Evolutionary conservation across 257 asterid species (phyloP).

Genomic region (Nicotiana tabacum): DNA sequence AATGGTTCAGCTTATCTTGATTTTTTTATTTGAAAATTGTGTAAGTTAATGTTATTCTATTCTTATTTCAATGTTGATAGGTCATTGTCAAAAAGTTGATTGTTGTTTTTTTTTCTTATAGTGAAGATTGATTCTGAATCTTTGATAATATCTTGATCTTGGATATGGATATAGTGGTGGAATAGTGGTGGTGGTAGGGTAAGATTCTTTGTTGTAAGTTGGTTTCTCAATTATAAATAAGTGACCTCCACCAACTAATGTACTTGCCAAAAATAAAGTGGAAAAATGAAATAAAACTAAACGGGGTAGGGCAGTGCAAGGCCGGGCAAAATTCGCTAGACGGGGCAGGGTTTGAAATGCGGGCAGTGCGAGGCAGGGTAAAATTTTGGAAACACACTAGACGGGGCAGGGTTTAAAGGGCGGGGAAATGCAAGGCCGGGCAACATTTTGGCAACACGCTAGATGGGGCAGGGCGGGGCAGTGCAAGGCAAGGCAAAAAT

Average conservation of each 20-base stretch:
- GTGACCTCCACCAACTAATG: slow-evolving; percentile 13
- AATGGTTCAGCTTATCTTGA: slow-evolving; percentile 15
- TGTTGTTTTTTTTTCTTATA: neutral
- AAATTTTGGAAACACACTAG: no score
- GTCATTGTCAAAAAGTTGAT: slow-evolving; percentile 12
- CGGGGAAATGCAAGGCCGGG: no score
- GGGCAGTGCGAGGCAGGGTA: no score
- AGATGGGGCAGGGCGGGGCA: no score
- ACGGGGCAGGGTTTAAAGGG: no score
- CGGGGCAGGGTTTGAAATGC: no score
- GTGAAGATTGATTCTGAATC: neutral
- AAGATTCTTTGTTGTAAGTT: slow-evolving; percentile 12
- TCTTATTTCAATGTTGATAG: slow-evolving; percentile 3
- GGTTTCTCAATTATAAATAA: slow-evolving; percentile 19
- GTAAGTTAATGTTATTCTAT: neutral
- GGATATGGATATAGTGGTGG: neutral
- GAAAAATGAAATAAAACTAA: no score
- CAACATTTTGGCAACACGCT: no score
- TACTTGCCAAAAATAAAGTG: slow-evolving; percentile 24
- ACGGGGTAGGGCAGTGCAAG: no score
- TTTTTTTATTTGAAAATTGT: slow-evolving; percentile 14
- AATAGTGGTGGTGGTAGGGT: slow-evolving; percentile 17
- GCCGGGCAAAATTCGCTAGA: no score
- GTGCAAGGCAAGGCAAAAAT: no score
- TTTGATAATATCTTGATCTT: neutral